A percentile compares a stretch with the other conserved stretches of the same genome.
phyloP scores from a whole-genome alignment of 371 early-diverging fungal genomes.

The Mucor mucedo region DNA sequence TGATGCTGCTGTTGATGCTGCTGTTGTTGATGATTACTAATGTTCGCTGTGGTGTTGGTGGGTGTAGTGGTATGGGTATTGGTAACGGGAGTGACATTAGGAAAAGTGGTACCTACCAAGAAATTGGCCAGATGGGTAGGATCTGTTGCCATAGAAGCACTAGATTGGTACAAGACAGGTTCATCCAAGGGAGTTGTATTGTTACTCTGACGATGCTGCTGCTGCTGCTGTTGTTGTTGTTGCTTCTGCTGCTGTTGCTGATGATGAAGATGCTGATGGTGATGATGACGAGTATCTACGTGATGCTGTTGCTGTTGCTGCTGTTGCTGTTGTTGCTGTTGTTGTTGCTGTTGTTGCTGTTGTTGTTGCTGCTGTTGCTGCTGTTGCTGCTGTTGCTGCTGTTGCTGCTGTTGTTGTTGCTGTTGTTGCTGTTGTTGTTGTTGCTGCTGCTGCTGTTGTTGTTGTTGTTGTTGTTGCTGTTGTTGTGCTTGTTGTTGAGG shows the following conservation, averaged over 20 bases:
- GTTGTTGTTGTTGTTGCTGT: neutral
- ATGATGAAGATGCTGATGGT: constrained; percentile 27
- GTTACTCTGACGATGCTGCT: constrained; percentile 8
- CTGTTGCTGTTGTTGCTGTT: no score
- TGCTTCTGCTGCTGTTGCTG: constrained; percentile 13
- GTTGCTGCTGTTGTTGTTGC: no score
- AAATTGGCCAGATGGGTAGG: constrained; percentile 12
- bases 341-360: no score
- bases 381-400: neutral
- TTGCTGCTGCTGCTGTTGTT: no score
- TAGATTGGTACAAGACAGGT: constrained; percentile 17
- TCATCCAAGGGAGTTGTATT: constrained; percentile 2
- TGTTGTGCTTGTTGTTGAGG: neutral
- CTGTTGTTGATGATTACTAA: neutral
- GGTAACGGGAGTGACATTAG: no score
- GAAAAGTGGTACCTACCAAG: neutral
- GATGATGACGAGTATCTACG: no score
- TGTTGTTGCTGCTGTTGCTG: no score
- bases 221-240: constrained; percentile 15
- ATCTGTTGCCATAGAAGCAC: constrained; percentile 10
- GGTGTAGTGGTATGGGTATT: no score
- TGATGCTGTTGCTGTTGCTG: no score
- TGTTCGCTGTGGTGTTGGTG: no score
- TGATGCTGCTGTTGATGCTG: neutral
- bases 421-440: no score